Evolutionary conservation across 164 flowering plant species (phyloP), one percentile per base, ranked within the genome.

Genomic region (Nymphaea thermarum): DNA sequence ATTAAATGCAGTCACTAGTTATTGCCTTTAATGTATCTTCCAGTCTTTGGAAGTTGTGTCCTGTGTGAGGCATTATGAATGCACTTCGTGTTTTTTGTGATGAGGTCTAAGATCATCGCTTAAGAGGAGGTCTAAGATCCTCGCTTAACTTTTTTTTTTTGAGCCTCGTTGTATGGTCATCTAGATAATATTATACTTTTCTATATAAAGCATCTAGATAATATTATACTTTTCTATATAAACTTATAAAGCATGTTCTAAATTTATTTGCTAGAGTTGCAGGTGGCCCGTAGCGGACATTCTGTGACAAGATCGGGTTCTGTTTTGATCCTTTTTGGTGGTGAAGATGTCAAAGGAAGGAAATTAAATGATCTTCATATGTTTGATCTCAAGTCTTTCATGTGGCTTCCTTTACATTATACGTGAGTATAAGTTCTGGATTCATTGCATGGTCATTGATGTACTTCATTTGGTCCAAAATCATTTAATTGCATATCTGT

Each of bases 391-490:
- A 95, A 90, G 79, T 87, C 99, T 65, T 73, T 82, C 62, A 92
- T 88, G 66, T 95, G 99, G 99, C 93, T 95, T 47, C 98, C 99
- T 72, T 87, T 92, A 66, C 90, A 87, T 72, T 90, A 89, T 97
- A 92, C 92, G 99, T 92, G 65, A 82, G 98, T 83, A 57, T 15
- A n/a, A 65, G 63, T 57, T 53, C 63, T 16, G 45, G 45, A 6
- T 63, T 45, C 16, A 63, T 4, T 44, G 15, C 43, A 2, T n/a
- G 8, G 64, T 36, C 64, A 61, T 47, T 47, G 55, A 47, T 47
- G 55, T 47, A 47, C 12, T 7, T 47, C 55, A 47, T 14, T 47
- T 47, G 55, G 55, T 25, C 36, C 36, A 47, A 47, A 47, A 47
- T 47, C 55, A 6, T 47, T 14, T 47, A 14, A 4, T 14, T 47